phyloP scores from a whole-genome alignment of 2,329 filamentous ascomycete genomes.

The Emericellopsis cladophorae region DNA sequence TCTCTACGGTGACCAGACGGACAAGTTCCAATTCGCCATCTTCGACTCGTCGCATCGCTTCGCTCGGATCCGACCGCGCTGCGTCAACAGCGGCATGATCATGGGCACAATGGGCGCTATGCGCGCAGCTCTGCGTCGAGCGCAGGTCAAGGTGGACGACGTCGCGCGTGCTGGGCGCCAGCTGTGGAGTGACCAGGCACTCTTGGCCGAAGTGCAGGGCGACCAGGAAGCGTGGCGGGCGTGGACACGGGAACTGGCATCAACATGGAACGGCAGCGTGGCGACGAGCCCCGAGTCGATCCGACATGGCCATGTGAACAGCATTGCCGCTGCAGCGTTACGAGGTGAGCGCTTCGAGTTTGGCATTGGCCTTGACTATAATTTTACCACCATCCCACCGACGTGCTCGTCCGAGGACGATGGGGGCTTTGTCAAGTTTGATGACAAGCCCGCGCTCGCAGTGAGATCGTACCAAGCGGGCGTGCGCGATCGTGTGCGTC shows the following conservation, averaged over 20 bases:
- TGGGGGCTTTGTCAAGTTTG: conserved; percentile 17
- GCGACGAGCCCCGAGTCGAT: conserved; percentile 5
- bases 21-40: conserved; percentile 10
- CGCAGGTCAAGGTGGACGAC: conserved; percentile 14
- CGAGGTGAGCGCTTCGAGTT: conserved; percentile 20
- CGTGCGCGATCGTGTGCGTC: conserved; percentile 14
- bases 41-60: conserved; percentile 19
- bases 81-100: conserved; percentile 21
- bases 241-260: conserved; percentile 13
- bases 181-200: conserved; percentile 24
- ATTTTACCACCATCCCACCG: conserved; percentile 20
- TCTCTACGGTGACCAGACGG: conserved; percentile 19
- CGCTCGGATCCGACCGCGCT: conserved; percentile 17
- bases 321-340: conserved; percentile 14
- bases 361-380: conserved; percentile 24
- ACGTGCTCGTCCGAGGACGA: conserved; percentile 23
- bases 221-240: conserved; percentile 24
- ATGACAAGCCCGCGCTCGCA: conserved; percentile 9
- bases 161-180: conserved; percentile 15
- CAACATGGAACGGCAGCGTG: conserved; percentile 17
- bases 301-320: conserved; percentile 6
- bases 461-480: conserved; percentile 15
- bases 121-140: conserved; percentile 10
- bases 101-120: conserved; percentile 20
- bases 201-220: conserved; percentile 23